These are phyloP conservation scores for Cercospora sp. DNA, from an alignment of 2,329 filamentous ascomycete species.

Conservation along the genomic window DNA sequence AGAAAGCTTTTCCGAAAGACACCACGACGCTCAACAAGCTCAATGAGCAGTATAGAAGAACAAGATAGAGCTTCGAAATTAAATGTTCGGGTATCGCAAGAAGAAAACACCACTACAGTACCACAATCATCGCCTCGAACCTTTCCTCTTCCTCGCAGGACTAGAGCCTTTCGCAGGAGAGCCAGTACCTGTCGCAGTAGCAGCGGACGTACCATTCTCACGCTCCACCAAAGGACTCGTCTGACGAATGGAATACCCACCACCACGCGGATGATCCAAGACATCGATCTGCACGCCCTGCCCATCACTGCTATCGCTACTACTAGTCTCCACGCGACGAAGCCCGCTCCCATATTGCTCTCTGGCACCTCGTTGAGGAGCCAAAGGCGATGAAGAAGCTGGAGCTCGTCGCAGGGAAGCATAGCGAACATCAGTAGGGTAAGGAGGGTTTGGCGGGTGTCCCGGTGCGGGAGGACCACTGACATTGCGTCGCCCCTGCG, in stretches of 20 bases:
- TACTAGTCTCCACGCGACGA: conserved; percentile 28
- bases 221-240: conserved; percentile 3
- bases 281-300: conserved; percentile 37
- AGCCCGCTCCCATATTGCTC: conserved; percentile 25
- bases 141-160: conserved; percentile 29
- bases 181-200: conserved; percentile 14
- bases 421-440: conserved; percentile 36
- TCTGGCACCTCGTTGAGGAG: conserved; percentile 14
- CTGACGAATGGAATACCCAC: conserved; percentile 28
- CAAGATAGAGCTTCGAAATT: not conserved
- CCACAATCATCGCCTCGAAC: conserved; percentile 10
- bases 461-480: conserved; percentile 35
- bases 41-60: not conserved
- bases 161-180: conserved; percentile 18
- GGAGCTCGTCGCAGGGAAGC: conserved; percentile 34
- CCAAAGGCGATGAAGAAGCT: conserved; percentile 29
- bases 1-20: not conserved
- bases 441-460: not conserved
- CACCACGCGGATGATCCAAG: conserved; percentile 27
- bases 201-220: conserved; percentile 12
- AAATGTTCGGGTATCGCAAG: not conserved
- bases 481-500: conserved; percentile 39
- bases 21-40: not conserved
- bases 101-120: not conserved
- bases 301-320: conserved; percentile 32